Evolutionary conservation across 2,329 filamentous ascomycete genomes (phyloP), one percentile per base, ranked within the genome.

Genomic region (Tympanopsis confertula): DNA sequence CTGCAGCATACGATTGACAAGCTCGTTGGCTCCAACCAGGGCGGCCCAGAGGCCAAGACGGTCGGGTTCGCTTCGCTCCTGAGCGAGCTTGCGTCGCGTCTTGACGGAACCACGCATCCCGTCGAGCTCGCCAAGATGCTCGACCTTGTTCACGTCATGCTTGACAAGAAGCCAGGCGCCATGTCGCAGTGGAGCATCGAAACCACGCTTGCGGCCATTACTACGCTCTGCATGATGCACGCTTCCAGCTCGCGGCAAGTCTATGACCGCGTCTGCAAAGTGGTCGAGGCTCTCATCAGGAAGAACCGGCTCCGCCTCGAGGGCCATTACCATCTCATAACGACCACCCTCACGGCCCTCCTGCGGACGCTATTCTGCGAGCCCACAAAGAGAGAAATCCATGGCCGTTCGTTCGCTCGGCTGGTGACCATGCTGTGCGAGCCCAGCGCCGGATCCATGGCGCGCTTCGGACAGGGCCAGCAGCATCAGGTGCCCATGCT

Each of bases 181-280:
- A 71, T 75, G 62, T 65, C 61, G 4, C 73, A 78, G 46, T 74
- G 71, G 65, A 75, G 74, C 43, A 60, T 76, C 17, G 73, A 77
- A 42, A 45, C 59, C 19, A 71, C 69, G 3, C 52, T 77, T 28
- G 62, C 59, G 45, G 62, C 58, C 4, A 59, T 73, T 3, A 50
- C 50, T 43, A 55, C 48, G 36, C 54, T 56, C 35, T 65, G 46
- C 49, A 45, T 53, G 17, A 24, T 37, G 14, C 19, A 42, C 28
- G 40, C 52, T 15, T 44, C 50, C 19, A 35, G 39, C 26, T 46
- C 54, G 35, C 17, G 47, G 14, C 37, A 40, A 4, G 10, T 54
- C 32, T 47, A 50, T 47, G 49, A 59, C 2, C 57, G 57, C 49
- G 55, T 73, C 13, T 77, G 68, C 56, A 65, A 62, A 38, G 58